Base-by-base conservation (phyloP, 2,329 filamentous ascomycete genomes). In the Lachnellula occidentalis region DNA sequence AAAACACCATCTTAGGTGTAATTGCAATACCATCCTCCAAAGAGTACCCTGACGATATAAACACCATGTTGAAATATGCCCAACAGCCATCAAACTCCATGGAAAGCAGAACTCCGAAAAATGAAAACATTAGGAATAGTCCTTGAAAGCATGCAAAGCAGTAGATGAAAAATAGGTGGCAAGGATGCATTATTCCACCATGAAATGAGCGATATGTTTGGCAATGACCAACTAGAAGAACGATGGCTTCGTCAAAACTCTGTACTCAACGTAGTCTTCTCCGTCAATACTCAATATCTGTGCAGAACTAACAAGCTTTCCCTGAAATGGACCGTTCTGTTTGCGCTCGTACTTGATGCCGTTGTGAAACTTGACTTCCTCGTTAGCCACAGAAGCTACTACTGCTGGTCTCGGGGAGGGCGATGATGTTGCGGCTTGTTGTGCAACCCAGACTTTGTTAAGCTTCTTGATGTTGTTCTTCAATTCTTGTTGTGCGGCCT, bases 221-320 rank as follows among this genome's bases (percentile, higher is more conserved):
- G 27, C 27, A 9, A 11, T 31, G 27, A 31, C 27, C 27, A 31
- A 31, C 19, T 43, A 43, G 19, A 43, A 85, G 63, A 85, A 85
- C 0, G 75, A 78, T 0, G 81, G 81, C 69, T 83, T 85, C 1
- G 79, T 84, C 24, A 86, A 74, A 1, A 86, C 80, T 2, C 82
- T 77, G 59, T 86, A 86, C 66, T 86, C 83, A 34, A 86, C 81
- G 57, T 82, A 86, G 58, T 86, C 83, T 65, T 86, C 82, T 21
- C 82, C 83, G 56, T 86, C 81, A 56, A 86, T 86, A 47, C 73
- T 83, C 62, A 86, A 77, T 21, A 86, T 81, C 9, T 77, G 78
- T 5, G 82, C 79, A 56, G 81, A 76, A 46, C 79, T 82, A 31
- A 83, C 81, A n/a, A 85, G 76, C 65, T 84, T 83, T 22, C 82